Evolutionary conservation across 106 monocot species (phyloP), one percentile per base, ranked within the genome.

Genomic region (Posidonia australis): DNA sequence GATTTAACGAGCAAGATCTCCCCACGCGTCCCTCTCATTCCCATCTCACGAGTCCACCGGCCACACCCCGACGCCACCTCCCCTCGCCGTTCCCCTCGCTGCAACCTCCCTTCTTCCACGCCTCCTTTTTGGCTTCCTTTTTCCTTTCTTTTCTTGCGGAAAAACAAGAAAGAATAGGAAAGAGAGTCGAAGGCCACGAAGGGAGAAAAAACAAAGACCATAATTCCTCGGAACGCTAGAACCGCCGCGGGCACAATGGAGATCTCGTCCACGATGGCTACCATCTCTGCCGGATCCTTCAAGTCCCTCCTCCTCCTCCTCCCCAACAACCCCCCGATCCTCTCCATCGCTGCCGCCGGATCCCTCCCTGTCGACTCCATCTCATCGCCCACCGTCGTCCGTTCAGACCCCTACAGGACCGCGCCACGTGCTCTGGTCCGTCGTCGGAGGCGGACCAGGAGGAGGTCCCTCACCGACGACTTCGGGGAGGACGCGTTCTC

Each of bases 401-500:
- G 78, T 21, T 76, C 76, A 13, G 73, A 69, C 32, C 67, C 74
- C 16, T 72, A 45, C 74, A 64, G 69, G 42, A 23, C 46, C 41
- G 70, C 69, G 16, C 89, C 84, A 25, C 67, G 80, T 6, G 69
- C 86, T 13, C 63, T 84, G 57, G 81, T 67, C 25, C 86, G 86
- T 48, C 76, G 82, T 61, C 6, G 70, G 67, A 26, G 78, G 53
- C 22, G 67, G 20, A 51, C 54, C 51, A 67, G 44, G 68, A 17
- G 69, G 46, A 46, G 59, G 46, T 60, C 69, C 1, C 69, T 44
- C 14, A 69, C 60, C 14, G 76, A 44, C 20, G 76, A 63, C 18
- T 63, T 46, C 10, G 60, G 58, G 61, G 69, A 56, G 56, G 76
- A 63, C 44, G 68, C 23, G 44, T 42, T 55, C 24, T 63, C 31